phyloP scores from a whole-genome alignment of 2,329 filamentous ascomycete genomes.

The Balansia obtecta region DNA sequence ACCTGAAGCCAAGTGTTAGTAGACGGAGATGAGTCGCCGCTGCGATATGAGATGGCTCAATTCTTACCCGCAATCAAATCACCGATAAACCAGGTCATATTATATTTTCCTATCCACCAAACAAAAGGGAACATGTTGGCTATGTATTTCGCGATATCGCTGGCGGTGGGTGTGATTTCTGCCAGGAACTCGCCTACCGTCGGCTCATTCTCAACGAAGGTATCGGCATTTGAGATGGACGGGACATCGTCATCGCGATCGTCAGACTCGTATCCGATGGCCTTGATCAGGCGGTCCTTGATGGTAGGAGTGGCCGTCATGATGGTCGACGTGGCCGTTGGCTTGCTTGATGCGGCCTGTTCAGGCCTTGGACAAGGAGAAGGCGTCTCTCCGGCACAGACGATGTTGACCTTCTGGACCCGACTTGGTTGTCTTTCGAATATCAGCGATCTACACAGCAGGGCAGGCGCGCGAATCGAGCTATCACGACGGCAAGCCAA shows the following conservation, averaged over 20 bases:
- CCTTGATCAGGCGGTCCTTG: slow-evolving; percentile 18
- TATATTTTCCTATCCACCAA: slow-evolving; percentile 38
- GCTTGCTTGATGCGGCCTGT: background rate
- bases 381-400: background rate
- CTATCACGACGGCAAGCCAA: background rate
- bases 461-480: background rate
- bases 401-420: background rate
- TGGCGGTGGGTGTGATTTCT: slow-evolving; percentile 23
- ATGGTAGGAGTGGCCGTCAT: slow-evolving; percentile 5
- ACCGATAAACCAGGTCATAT: slow-evolving; percentile 32
- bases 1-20: slow-evolving; percentile 16
- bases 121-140: slow-evolving; percentile 34
- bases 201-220: slow-evolving; percentile 28
- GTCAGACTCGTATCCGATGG: slow-evolving; percentile 21
- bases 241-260: slow-evolving; percentile 21
- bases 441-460: background rate
- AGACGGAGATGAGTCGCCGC: background rate
- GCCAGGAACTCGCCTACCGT: slow-evolving; percentile 29
- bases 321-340: background rate
- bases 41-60: background rate
- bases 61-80: slow-evolving; percentile 31
- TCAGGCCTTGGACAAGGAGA: background rate
- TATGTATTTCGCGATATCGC: slow-evolving; percentile 21
- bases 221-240: slow-evolving; percentile 23
- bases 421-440: background rate